These are phyloP conservation scores for Solanum medicagineum DNA, from an alignment of 257 asterid genomes.

Conservation along the genomic window DNA sequence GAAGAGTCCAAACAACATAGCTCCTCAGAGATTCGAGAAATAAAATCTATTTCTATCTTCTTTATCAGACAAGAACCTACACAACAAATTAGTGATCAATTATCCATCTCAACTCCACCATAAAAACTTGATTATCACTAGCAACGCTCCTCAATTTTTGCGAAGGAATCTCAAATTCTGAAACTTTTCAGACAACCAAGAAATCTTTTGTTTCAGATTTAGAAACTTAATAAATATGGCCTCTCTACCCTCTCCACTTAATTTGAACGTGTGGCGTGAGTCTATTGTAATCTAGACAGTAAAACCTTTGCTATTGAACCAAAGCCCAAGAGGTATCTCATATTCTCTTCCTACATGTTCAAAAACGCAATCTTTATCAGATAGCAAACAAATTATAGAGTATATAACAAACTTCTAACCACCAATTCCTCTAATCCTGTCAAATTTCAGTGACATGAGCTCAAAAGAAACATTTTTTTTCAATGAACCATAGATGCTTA, in stretches of 20 bases:
- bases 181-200: not conserved
- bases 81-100: not conserved
- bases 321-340: not conserved
- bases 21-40: not conserved
- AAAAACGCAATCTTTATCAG: not conserved
- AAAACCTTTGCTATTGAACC: not conserved
- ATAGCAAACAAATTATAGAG: not conserved
- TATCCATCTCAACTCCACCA: not conserved
- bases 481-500: conserved; percentile 15
- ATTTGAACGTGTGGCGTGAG: not conserved
- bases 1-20: too few species aligned
- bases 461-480: not conserved
- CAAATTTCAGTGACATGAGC: not conserved
- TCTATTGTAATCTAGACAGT: not conserved
- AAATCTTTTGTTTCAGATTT: not conserved
- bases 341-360: not conserved
- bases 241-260: not conserved
- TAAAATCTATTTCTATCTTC: not conserved
- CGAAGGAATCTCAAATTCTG: not conserved
- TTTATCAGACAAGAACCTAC: not conserved
- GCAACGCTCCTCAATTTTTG: not conserved
- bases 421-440: not conserved
- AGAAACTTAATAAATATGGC: not conserved
- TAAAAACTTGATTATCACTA: not conserved
- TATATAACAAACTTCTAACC: not conserved